phyloP scores from a whole-genome alignment of 257 asterid species.

The Plectranthus barbatus region DNA sequence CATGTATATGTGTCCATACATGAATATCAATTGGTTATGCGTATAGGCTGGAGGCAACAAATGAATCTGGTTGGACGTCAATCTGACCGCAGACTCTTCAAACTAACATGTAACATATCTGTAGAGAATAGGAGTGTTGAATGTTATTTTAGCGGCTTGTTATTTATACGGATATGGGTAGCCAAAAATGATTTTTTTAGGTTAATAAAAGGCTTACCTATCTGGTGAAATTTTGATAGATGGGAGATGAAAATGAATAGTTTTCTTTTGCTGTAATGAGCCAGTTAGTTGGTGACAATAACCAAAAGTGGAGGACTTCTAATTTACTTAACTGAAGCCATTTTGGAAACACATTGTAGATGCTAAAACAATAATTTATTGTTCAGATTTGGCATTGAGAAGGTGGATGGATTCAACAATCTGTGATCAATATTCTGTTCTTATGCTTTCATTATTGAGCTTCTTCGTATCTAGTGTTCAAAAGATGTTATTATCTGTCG shows the following conservation, averaged over 20 bases:
- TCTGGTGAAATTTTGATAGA: not conserved
- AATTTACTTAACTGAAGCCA: not conserved
- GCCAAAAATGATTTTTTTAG: not conserved
- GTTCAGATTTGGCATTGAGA: not conserved
- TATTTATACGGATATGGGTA: not conserved
- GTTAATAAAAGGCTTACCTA: not conserved
- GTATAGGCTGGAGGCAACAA: not conserved
- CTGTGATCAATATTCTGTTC: not conserved
- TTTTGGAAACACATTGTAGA: not conserved
- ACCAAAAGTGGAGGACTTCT: not conserved
- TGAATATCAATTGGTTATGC: not conserved
- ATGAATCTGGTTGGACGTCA: not conserved
- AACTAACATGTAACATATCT: not conserved
- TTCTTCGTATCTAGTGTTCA: not conserved
- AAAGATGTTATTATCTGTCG: constrained; percentile 6
- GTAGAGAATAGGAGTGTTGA: not conserved
- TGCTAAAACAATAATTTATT: not conserved
- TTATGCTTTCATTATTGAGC: not conserved
- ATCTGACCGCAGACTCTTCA: not conserved
- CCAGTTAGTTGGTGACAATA: not conserved
- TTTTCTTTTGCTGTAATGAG: not conserved
- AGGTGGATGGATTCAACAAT: not conserved
- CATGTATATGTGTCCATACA: not conserved
- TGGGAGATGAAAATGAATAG: not conserved
- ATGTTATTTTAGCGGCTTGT: not conserved